Percentiles rank a stretch among this genome's conserved stretches.
Conservation (phyloP, 805 yeast species). For the Yamadazyma sp. region DNA sequence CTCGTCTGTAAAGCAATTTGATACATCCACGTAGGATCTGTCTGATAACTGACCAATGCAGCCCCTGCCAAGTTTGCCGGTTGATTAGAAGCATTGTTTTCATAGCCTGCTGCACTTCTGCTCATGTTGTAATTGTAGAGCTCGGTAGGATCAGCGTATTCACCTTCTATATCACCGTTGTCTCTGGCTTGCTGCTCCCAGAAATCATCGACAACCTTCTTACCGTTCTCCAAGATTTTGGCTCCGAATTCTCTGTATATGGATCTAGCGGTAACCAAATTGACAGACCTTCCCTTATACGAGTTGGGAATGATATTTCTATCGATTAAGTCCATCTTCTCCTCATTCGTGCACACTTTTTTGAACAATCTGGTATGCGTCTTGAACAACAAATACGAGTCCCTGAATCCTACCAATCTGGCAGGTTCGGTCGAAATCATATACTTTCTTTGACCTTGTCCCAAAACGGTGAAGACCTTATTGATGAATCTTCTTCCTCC, state of each 20-base stretch:
- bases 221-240: constrained; percentile 74
- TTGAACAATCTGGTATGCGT: constrained; percentile 77
- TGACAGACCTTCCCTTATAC: constrained; percentile 86
- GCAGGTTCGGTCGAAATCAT: constrained; percentile 98
- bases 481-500: constrained; percentile 78
- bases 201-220: constrained; percentile 82
- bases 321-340: constrained; percentile 78
- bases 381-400: constrained; percentile 85
- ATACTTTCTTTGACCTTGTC: constrained; percentile 68
- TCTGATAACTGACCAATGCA: constrained; percentile 42
- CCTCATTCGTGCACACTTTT: constrained; percentile 68
- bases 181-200: constrained; percentile 63
- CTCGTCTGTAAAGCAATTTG: constrained; percentile 81
- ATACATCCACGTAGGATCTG: constrained; percentile 79
- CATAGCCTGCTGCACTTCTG: constrained; percentile 35
- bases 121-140: constrained; percentile 23
- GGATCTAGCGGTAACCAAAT: constrained; percentile 86
- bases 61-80: constrained; percentile 29
- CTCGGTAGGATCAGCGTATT: constrained; percentile 67
- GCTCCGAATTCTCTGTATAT: constrained; percentile 92
- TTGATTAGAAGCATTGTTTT: constrained; percentile 17
- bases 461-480: constrained; percentile 62
- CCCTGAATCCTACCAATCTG: constrained; percentile 89
- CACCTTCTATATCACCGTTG: constrained; percentile 70
- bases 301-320: constrained; percentile 84